Conservation (phyloP, 164 flowering plant species). For the Saururus chinensis region DNA sequence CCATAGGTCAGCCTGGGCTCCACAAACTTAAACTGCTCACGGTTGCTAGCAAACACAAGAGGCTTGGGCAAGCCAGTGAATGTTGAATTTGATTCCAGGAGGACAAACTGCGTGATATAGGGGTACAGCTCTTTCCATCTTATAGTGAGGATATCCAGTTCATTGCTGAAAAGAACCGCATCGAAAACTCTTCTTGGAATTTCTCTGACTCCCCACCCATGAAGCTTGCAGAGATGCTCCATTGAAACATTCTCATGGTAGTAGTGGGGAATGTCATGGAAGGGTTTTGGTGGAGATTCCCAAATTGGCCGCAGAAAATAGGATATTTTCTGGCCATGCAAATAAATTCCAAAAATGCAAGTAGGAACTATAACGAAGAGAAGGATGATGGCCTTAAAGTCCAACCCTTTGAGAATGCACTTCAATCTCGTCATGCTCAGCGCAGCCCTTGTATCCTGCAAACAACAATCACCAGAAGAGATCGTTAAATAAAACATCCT, state of each 20-base stretch:
- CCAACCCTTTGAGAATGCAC: constrained; percentile 55
- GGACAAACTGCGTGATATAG: constrained; percentile 69
- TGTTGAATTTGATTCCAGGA: constrained; percentile 87
- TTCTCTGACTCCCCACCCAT: constrained; percentile 84
- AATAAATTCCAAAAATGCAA: constrained; percentile 33
- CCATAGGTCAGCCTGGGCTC: constrained; percentile 72
- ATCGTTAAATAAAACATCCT: background rate
- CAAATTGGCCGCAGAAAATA: constrained; percentile 80
- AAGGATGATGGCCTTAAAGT: constrained; percentile 40
- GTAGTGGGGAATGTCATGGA: constrained; percentile 58
- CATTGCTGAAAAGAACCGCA: constrained; percentile 83
- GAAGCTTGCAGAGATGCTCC: constrained; percentile 79
- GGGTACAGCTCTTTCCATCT: constrained; percentile 87
- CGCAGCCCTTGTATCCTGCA: constrained; percentile 41
- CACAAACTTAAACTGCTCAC: constrained; percentile 49
- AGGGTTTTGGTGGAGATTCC: constrained; percentile 89
- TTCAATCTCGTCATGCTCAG: constrained; percentile 49
- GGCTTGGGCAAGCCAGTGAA: constrained; percentile 71
- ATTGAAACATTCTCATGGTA: constrained; percentile 69
- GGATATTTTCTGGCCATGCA: constrained; percentile 73
- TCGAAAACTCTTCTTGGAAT: constrained; percentile 78
- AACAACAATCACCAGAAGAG: background rate
- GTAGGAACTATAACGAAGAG: constrained; percentile 46
- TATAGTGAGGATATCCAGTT: constrained; percentile 62
- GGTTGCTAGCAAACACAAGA: constrained; percentile 35